Percentiles rank a stretch among this genome's conserved stretches.
phyloP scores from a whole-genome alignment of 495 filamentous ascomycete genomes.

The Lasiosphaeris hirsuta region DNA sequence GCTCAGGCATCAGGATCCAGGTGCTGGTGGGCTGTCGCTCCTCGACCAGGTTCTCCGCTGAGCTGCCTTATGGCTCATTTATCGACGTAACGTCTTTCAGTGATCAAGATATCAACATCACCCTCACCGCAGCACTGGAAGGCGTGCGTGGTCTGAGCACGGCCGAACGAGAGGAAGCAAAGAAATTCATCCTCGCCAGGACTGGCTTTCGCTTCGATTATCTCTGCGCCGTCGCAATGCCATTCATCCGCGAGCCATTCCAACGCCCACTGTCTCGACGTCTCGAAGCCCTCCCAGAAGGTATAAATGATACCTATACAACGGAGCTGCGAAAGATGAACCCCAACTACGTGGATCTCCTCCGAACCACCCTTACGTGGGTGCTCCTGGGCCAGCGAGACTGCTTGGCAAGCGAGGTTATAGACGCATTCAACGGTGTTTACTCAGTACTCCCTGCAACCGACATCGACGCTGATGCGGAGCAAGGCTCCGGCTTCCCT shows the following conservation, averaged over 20 bases:
- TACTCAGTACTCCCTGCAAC: slow-evolving; percentile 12
- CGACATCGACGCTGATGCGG: not conserved
- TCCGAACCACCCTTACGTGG: slow-evolving; percentile 27
- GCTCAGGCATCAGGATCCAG: slow-evolving; percentile 5
- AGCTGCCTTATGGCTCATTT: not conserved
- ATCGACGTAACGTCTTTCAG: slow-evolving; percentile 16
- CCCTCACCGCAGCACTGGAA: slow-evolving; percentile 13
- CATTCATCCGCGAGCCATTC: slow-evolving; percentile 25
- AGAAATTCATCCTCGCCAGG: slow-evolving; percentile 15
- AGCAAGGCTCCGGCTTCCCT: slow-evolving; percentile 11
- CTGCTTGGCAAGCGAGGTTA: slow-evolving; percentile 17
- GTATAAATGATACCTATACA: slow-evolving; percentile 17
- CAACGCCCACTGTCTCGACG: slow-evolving; percentile 22
- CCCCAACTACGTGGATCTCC: slow-evolving; percentile 25
- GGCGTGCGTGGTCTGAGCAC: slow-evolving; percentile 14
- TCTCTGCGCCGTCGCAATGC: slow-evolving; percentile 18
- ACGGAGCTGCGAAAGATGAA: slow-evolving; percentile 21
- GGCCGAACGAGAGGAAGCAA: slow-evolving; percentile 21
- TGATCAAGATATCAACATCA: slow-evolving; percentile 10
- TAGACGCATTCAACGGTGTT: slow-evolving; percentile 24
- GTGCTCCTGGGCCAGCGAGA: slow-evolving; percentile 11
- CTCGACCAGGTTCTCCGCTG: slow-evolving; percentile 7
- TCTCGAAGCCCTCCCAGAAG: slow-evolving; percentile 19
- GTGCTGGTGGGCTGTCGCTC: slow-evolving; percentile 17
- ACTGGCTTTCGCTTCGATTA: slow-evolving; percentile 22